Evolutionary conservation across 1,284 basidiomycete genomes (phyloP).

Genomic region (Ganoderma lucidum): DNA sequence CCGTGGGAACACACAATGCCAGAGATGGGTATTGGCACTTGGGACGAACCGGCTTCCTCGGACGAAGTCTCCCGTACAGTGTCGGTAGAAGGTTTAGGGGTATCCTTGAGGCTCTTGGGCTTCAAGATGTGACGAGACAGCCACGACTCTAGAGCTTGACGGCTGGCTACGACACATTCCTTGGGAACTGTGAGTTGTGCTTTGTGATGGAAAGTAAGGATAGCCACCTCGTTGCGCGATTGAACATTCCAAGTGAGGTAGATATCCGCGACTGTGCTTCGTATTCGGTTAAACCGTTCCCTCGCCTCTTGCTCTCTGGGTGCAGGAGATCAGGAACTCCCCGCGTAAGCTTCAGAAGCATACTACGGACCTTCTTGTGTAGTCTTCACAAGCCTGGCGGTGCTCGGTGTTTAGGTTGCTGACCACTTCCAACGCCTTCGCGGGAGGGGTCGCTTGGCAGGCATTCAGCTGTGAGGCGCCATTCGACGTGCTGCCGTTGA

Average conservation of each 20-base stretch:
- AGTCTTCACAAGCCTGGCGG: conserved; percentile 58
- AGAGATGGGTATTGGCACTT: conserved; percentile 32
- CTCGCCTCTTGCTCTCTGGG: conserved; percentile 54
- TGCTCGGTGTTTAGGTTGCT: conserved; percentile 62
- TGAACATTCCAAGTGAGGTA: conserved; percentile 69
- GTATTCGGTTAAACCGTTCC: conserved; percentile 55
- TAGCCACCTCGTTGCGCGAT: conserved; percentile 54
- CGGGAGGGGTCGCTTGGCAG: conserved; percentile 50
- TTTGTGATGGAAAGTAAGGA: conserved; percentile 5
- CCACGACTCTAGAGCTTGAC: conserved; percentile 68
- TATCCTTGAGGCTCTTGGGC: conserved; percentile 20
- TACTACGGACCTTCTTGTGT: conserved; percentile 54
- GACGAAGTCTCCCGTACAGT: background rate
- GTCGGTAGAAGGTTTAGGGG: conserved; percentile 1
- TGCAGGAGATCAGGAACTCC: background rate
- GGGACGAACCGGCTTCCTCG: background rate
- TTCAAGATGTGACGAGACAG: conserved; percentile 52
- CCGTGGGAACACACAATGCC: conserved; percentile 70
- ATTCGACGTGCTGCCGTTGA: conserved; percentile 12
- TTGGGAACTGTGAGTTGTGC: conserved; percentile 36
- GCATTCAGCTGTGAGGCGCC: background rate
- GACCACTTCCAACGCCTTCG: conserved; percentile 61
- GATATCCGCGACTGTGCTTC: conserved; percentile 63
- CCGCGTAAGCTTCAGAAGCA: background rate
- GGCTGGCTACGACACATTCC: conserved; percentile 66